These are phyloP conservation scores for Umbelopsis sp. DNA, from an alignment of 192 early-diverging fungal species.

Conservation along the genomic window DNA sequence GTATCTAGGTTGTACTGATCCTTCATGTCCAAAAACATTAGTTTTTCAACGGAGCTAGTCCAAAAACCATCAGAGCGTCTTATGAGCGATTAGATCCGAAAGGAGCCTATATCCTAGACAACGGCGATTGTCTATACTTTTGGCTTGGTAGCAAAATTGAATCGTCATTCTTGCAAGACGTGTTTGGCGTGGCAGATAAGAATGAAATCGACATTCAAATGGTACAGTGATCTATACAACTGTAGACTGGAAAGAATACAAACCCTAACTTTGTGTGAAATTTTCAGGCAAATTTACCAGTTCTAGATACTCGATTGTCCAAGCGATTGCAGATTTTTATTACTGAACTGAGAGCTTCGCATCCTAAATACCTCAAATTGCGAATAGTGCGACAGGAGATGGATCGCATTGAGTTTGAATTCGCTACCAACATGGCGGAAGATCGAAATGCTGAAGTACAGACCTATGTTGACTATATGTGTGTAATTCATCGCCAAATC, in stretches of 20 bases:
- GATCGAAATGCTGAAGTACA: constrained; percentile 90
- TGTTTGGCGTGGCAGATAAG: constrained; percentile 78
- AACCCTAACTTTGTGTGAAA: neutral
- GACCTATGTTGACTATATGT: constrained; percentile 94
- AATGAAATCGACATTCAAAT: constrained; percentile 73
- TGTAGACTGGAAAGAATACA: neutral
- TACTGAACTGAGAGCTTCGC: constrained; percentile 3
- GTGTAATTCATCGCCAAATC: constrained; percentile 86
- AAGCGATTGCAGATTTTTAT: constrained; percentile 12
- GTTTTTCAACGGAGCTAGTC: constrained; percentile 4
- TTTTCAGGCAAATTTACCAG: neutral
- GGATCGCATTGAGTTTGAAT: constrained; percentile 82
- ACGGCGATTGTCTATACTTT: constrained; percentile 75
- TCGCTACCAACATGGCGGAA: constrained; percentile 80
- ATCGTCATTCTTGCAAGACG: constrained; percentile 60
- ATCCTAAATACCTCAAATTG: constrained; percentile 62
- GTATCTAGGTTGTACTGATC: neutral
- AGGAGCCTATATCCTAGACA: constrained; percentile 70
- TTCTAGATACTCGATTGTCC: constrained; percentile 1
- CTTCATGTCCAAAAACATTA: neutral
- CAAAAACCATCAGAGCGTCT: constrained; percentile 56
- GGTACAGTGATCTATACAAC: constrained; percentile 47
- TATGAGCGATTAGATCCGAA: constrained; percentile 72
- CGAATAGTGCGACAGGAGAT: constrained; percentile 88
- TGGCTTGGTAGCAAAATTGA: constrained; percentile 84